Evolutionary conservation across 116 monocot species (phyloP).

Genomic region (Zostera marina): DNA sequence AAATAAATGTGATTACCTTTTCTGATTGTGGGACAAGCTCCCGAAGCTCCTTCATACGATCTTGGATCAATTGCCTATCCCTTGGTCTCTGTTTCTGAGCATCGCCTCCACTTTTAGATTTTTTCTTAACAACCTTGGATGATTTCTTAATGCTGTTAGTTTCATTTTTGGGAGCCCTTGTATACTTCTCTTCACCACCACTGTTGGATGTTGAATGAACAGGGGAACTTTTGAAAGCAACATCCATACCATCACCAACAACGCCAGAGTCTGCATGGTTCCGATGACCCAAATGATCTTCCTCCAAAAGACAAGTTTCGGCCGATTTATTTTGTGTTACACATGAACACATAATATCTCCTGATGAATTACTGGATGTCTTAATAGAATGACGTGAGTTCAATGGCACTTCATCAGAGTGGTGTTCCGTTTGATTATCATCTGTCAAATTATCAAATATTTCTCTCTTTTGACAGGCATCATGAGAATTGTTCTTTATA

Average conservation of each 20-base stretch:
- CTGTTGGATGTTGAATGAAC: slow-evolving; percentile 12
- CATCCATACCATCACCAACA: background rate
- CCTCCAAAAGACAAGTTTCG: slow-evolving; percentile 13
- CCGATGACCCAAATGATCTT: slow-evolving; percentile 9
- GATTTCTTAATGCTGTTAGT: slow-evolving; percentile 4
- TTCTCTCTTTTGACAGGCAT: slow-evolving; percentile 4
- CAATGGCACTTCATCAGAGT: slow-evolving; percentile 22
- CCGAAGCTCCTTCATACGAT: slow-evolving; percentile 60
- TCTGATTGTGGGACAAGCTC: slow-evolving; percentile 60
- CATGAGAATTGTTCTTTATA: slow-evolving; percentile 1
- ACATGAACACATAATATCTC: slow-evolving; percentile 18
- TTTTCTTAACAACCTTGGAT: slow-evolving; percentile 11
- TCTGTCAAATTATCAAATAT: slow-evolving; percentile 2
- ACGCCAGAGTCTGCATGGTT: slow-evolving; percentile 6
- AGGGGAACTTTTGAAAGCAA: slow-evolving; percentile 8
- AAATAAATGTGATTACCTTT: slow-evolving; percentile 23
- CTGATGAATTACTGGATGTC: slow-evolving; percentile 23
- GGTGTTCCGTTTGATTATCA: slow-evolving; percentile 12
- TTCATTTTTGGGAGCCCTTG: background rate
- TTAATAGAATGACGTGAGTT: slow-evolving; percentile 11
- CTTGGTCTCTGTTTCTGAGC: slow-evolving; percentile 41
- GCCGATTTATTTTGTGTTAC: slow-evolving; percentile 22
- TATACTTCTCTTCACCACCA: slow-evolving; percentile 8
- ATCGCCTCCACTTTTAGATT: slow-evolving; percentile 7
- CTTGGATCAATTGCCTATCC: slow-evolving; percentile 83